Conservation (phyloP, 1,139 yeast genomes). For the Zygotorulaspora mrakii region DNA sequence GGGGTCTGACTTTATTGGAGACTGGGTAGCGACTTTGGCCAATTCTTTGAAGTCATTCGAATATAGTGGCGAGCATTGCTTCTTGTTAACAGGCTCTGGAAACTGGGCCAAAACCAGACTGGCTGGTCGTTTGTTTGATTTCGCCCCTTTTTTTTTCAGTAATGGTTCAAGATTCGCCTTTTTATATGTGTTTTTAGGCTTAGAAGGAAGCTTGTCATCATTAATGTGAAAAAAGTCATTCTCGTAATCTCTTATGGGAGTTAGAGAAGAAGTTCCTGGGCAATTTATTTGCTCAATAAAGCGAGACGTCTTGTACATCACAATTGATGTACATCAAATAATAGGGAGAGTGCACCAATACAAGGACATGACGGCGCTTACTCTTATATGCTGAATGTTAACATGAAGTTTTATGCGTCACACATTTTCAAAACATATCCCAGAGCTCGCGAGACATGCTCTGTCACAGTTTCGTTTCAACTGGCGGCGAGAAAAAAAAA, state of each 20-base stretch:
- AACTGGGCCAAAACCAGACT: conserved; percentile 17
- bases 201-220: conserved; percentile 26
- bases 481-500: conserved; percentile 3
- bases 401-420: not conserved
- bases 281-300: conserved; percentile 25
- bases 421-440: not conserved
- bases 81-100: conserved; percentile 21
- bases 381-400: not conserved
- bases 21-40: conserved; percentile 5
- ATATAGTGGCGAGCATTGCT: conserved; percentile 33
- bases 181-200: conserved; percentile 3
- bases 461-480: conserved; percentile 11
- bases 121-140: conserved; percentile 22
- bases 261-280: conserved; percentile 25
- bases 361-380: not conserved
- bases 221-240: conserved; percentile 30
- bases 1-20: not conserved
- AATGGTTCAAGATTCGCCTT: conserved; percentile 1
- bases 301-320: conserved; percentile 32
- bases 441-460: not conserved
- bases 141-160: not conserved
- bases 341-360: too few relatives aligned
- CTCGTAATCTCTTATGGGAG: conserved; percentile 36
- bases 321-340: not conserved
- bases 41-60: conserved; percentile 17